Percentiles rank a stretch among this genome's conserved stretches.
These are phyloP conservation scores for Noccaea caerulescens DNA, from an alignment of 345 rosid species.

Conservation along the genomic window DNA sequence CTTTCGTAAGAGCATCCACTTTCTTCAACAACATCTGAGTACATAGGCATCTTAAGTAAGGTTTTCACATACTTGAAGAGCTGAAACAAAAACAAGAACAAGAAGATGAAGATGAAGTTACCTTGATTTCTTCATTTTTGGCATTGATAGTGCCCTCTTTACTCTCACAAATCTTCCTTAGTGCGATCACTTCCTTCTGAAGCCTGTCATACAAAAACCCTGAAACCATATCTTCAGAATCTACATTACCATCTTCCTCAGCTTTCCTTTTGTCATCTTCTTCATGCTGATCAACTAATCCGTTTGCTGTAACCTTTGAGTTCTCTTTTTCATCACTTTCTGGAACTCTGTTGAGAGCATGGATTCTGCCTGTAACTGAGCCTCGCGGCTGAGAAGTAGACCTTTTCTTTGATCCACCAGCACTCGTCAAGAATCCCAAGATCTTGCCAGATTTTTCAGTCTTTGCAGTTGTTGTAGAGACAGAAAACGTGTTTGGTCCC, in stretches of 20 bases:
- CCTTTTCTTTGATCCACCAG: conserved; percentile 66
- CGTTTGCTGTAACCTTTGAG: conserved; percentile 46
- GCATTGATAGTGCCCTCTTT: conserved; percentile 61
- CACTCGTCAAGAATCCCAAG: conserved; percentile 69
- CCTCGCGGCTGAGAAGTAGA: conserved; percentile 72
- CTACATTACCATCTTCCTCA: conserved; percentile 42
- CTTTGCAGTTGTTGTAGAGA: conserved; percentile 47
- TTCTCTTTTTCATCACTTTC: conserved; percentile 74
- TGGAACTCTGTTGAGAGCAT: conserved; percentile 47
- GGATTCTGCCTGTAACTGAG: conserved; percentile 48
- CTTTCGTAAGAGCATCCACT: conserved; percentile 73
- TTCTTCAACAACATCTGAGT: conserved; percentile 79
- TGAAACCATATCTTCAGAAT: conserved; percentile 66
- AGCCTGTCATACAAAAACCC: conserved; percentile 87
- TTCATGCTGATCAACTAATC: conserved; percentile 29
- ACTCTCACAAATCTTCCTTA: conserved; percentile 69
- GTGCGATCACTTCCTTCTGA: conserved; percentile 76
- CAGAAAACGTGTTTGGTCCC: conserved; percentile 43
- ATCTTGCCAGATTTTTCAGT: conserved; percentile 63
- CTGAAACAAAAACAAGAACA: neutral
- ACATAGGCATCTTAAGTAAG: conserved; percentile 22
- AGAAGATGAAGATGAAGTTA: conserved; percentile 16
- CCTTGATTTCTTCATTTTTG: conserved; percentile 87
- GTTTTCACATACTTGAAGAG: neutral
- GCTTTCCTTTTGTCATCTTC: conserved; percentile 37